These are phyloP conservation scores for Rachicladosporium sp. DNA, from an alignment of 2,329 filamentous ascomycete species.

Conservation along the genomic window DNA sequence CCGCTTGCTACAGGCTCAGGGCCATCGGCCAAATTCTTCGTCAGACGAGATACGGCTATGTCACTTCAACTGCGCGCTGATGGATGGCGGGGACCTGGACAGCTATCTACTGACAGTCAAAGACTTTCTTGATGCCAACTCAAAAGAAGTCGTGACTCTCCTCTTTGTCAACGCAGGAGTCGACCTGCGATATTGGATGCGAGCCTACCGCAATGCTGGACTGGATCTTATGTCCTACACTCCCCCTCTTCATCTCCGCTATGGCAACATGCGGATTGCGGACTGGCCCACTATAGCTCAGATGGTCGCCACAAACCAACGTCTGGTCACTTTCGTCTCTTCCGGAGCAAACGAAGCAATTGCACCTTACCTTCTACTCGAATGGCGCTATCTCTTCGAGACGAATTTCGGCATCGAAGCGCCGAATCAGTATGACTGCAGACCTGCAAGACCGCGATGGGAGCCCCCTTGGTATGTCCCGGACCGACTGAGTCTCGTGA, in stretches of 20 bases:
- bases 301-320: constrained; percentile 29
- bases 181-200: constrained; percentile 30
- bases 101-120: constrained; percentile 45
- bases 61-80: constrained; percentile 49
- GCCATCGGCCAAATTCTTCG: constrained; percentile 40
- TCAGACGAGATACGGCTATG: constrained; percentile 43
- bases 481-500: constrained; percentile 33
- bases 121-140: constrained; percentile 41
- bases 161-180: constrained; percentile 28
- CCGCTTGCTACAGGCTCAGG: constrained; percentile 53
- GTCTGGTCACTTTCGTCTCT: constrained; percentile 34
- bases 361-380: constrained; percentile 28
- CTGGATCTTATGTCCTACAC: constrained; percentile 33
- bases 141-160: constrained; percentile 15
- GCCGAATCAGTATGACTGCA: constrained; percentile 23
- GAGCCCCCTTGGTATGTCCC: constrained; percentile 22
- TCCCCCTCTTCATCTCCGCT: constrained; percentile 16
- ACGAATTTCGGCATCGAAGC: constrained; percentile 28
- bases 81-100: constrained; percentile 41
- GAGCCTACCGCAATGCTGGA: constrained; percentile 41
- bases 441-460: constrained; percentile 29
- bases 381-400: constrained; percentile 33
- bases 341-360: constrained; percentile 26
- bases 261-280: constrained; percentile 15
- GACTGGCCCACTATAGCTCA: constrained; percentile 33